Evolutionary conservation across 352 stramenopile genomes (phyloP), one percentile per base, ranked within the genome.

Genomic region (Aphanomyces cochlioides): DNA sequence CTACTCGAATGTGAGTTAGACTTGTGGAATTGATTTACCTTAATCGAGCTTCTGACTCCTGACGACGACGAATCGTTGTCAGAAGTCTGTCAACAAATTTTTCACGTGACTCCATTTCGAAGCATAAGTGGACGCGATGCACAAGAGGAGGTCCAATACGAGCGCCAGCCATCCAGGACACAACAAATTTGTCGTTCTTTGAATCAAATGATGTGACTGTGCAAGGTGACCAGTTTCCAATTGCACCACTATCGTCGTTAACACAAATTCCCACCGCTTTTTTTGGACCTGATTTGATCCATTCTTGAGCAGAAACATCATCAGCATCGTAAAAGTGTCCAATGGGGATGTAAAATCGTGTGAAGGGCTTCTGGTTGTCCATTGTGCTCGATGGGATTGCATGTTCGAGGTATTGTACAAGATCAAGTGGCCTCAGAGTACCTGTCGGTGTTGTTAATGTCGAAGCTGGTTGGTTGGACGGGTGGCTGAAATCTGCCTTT

Each of bases 151-250:
- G 81, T 2, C 84, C 85, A 3, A 93, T 83, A 15, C 87, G 84
- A 56, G 88, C 90, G 5, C 85, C 85, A 36, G 81, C 84, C 13
- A 80, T 78, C 84, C 87, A 93, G 1, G 84, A 90, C 7, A 93
- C 84, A 40, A 92, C 77, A 19, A 87, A 92, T 7, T 80, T 74
- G 37, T 73, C 67, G 13, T 87, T 36, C 0, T 66, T 66, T 3
- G 64, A 50, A 13, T 93, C 84, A 73, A 82, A 90, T 0, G 83
- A 77, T 5, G 84, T 93, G 45, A 92, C 83, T 67, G 90, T 86
- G 50, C 85, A 93, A 1, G 74, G 74, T 0, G 87, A 92, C 85
- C 87, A 95, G 45, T 83, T 89, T 3, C 85, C 84, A 54, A 78
- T 58, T 0, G 77, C 54, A 10, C 87, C 84, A 7, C 78, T 85